phyloP scores from a whole-genome alignment of 345 rosid genomes.

The Aquilaria malaccensis region DNA sequence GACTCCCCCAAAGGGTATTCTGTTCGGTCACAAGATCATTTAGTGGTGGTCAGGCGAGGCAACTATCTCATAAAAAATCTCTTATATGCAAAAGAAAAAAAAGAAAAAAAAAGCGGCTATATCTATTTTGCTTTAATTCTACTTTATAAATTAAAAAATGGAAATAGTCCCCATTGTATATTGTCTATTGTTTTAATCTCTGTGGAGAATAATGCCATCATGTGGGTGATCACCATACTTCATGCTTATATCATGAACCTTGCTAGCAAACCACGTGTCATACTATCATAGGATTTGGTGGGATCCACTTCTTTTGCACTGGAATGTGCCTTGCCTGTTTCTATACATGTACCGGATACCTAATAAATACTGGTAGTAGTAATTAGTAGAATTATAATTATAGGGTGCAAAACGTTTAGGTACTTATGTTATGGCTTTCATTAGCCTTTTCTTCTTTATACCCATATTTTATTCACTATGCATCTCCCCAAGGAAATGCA shows the following conservation, averaged over 20 bases:
- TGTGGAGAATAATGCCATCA: not conserved
- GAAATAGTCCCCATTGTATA: too few species aligned
- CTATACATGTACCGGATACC: conserved; percentile 10
- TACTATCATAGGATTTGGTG: conserved; percentile 42
- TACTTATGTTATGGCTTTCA: not conserved
- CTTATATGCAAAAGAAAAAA: too few species aligned
- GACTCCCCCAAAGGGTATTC: too few species aligned
- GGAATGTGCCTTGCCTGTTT: conserved; percentile 17
- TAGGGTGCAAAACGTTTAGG: not conserved
- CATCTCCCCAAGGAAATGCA: conserved; percentile 6
- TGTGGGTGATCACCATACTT: conserved; percentile 32
- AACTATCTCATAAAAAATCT: too few species aligned
- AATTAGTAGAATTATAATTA: conserved; percentile 15
- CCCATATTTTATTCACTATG: not conserved
- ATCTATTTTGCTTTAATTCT: too few species aligned
- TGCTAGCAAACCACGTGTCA: conserved; percentile 48
- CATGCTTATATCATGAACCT: conserved; percentile 57
- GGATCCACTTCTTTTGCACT: conserved; percentile 15
- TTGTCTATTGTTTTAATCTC: not conserved
- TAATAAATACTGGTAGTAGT: conserved; percentile 8
- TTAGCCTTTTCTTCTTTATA: not conserved
- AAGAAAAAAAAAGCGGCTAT: too few species aligned
- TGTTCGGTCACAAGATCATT: too few species aligned
- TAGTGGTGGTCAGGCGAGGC: too few species aligned
- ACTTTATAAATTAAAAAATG: too few species aligned